phyloP scores from a whole-genome alignment of 176 grass and related monocot species.

The Avena sativa region DNA sequence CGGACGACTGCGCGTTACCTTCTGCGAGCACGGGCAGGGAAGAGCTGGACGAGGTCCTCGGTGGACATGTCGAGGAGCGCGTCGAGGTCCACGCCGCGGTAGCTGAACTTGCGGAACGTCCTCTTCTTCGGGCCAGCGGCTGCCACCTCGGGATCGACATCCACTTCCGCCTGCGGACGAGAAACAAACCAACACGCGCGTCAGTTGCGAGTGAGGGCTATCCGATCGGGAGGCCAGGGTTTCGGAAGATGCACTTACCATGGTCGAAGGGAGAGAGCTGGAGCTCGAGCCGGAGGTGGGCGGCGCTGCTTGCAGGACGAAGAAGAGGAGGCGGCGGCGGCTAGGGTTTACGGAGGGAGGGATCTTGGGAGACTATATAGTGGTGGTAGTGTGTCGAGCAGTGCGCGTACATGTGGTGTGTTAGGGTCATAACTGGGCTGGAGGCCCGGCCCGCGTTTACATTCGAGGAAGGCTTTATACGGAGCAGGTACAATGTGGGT shows the following conservation, averaged over 20 bases:
- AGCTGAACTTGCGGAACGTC: slow-evolving; percentile 97
- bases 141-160: slow-evolving; percentile 63
- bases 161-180: slow-evolving; percentile 63
- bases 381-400: not conserved
- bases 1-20: slow-evolving; percentile 36
- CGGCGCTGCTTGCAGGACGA: slow-evolving; percentile 15
- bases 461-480: not conserved
- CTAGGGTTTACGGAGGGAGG: slow-evolving; percentile 41
- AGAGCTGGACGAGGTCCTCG: slow-evolving; percentile 91
- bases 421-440: not conserved
- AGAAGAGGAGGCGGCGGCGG: slow-evolving; percentile 3
- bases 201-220: not conserved
- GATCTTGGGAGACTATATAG: slow-evolving; percentile 33
- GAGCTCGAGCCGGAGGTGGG: slow-evolving; percentile 20
- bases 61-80: slow-evolving; percentile 96
- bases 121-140: slow-evolving; percentile 86
- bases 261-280: slow-evolving; percentile 17
- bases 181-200: not conserved
- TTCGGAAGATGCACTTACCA: slow-evolving; percentile 38
- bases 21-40: slow-evolving; percentile 77
- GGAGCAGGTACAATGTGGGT: not conserved
- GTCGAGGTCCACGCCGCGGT: slow-evolving; percentile 95
- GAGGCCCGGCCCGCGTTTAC: not conserved
- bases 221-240: not conserved
- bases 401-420: not conserved